These are phyloP conservation scores for Leishmania tarentolae DNA, from an alignment of 208 protist genomes.

Conservation along the genomic window DNA sequence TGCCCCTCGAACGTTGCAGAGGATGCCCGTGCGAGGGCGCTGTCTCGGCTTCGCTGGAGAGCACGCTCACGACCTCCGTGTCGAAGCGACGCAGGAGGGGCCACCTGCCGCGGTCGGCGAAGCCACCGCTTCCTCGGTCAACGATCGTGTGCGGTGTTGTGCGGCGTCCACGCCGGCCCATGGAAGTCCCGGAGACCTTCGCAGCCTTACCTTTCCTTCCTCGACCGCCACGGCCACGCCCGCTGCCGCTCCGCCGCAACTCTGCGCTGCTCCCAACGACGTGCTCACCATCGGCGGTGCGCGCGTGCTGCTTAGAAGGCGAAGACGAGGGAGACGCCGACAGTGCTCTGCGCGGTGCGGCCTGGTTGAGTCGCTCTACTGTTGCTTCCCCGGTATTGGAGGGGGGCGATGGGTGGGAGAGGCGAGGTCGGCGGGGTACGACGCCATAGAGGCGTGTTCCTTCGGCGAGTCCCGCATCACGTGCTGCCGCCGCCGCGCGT, in stretches of 20 bases:
- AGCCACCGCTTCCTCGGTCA: neutral
- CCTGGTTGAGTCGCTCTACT: conserved; percentile 1
- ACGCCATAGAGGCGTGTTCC: conserved; percentile 22
- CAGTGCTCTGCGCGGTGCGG: neutral
- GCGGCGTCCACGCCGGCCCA: neutral
- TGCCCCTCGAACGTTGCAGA: neutral
- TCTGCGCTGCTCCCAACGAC: neutral
- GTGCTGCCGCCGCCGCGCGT: conserved; percentile 10
- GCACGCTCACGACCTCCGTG: conserved; percentile 17
- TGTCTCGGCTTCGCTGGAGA: conserved; percentile 11
- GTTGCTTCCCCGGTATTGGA: neutral
- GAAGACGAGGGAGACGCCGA: neutral
- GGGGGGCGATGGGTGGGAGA: neutral
- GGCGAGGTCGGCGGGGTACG: conserved; percentile 1
- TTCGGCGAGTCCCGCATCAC: conserved; percentile 9
- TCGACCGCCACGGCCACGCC: neutral
- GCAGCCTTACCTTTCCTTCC: neutral
- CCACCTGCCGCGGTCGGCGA: neutral
- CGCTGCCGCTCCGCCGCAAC: neutral
- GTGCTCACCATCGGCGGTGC: neutral
- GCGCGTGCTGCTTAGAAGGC: neutral
- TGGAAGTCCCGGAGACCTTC: neutral
- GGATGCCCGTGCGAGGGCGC: neutral
- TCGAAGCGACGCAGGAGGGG: conserved; percentile 14
- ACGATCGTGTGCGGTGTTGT: neutral